These are phyloP conservation scores for Jaminaea rosea DNA, from an alignment of 1,284 basidiomycete species.

Conservation along the genomic window DNA sequence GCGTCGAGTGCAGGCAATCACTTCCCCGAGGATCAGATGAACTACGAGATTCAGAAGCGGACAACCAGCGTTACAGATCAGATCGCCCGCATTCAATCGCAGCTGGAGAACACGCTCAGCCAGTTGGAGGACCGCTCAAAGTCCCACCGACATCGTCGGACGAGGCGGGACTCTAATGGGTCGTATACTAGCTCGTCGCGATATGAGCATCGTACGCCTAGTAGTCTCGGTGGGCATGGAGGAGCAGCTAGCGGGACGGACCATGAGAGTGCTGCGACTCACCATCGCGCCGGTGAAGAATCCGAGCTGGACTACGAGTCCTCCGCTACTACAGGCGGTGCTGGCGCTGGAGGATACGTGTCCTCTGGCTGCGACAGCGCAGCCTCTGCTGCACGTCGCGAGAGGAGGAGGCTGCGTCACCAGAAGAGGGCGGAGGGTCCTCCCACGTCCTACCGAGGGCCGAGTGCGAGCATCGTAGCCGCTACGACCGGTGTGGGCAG, in stretches of 20 bases:
- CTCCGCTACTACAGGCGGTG: too few relatives aligned
- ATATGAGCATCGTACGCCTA: too few relatives aligned
- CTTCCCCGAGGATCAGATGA: conserved; percentile 43
- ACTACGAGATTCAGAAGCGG: conserved; percentile 36
- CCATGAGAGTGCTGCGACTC: too few relatives aligned
- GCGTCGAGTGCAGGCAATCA: conserved; percentile 10
- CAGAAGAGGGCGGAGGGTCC: neutral
- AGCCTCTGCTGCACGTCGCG: too few relatives aligned
- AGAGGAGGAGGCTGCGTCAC: too few relatives aligned
- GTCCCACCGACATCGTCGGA: neutral
- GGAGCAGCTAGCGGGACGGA: too few relatives aligned
- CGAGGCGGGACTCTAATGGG: neutral
- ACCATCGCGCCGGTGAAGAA: too few relatives aligned
- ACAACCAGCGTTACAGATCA: conserved; percentile 37
- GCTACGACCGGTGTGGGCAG: neutral
- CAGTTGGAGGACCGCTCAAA: conserved; percentile 28
- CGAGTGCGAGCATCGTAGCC: neutral
- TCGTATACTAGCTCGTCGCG: neutral
- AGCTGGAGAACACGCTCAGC: conserved; percentile 36
- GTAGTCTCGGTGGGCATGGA: too few relatives aligned
- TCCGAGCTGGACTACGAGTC: too few relatives aligned
- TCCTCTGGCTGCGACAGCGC: too few relatives aligned
- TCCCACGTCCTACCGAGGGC: neutral
- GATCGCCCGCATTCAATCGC: conserved; percentile 37
- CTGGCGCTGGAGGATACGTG: too few relatives aligned